Evolutionary conservation across 2,329 filamentous ascomycete genomes (phyloP).

Genomic region (Cladobotryum mycophilum): DNA sequence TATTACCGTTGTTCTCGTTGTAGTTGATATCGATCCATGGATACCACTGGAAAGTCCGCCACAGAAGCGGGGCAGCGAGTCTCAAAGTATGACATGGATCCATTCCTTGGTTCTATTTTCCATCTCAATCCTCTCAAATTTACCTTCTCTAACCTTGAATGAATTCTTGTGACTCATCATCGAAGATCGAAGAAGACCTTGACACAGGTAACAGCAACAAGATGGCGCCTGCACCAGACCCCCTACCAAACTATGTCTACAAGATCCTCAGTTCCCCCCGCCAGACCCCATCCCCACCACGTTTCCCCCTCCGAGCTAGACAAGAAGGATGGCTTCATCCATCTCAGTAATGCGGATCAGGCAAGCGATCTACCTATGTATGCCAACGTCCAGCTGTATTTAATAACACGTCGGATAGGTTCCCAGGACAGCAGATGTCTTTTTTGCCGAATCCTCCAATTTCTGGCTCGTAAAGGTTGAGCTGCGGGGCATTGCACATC

Average conservation of each 20-base stretch:
- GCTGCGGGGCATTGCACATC: constrained; percentile 41
- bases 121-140: no score
- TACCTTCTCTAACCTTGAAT: no score
- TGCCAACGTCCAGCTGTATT: background rate
- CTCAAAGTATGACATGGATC: no score
- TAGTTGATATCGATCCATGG: no score
- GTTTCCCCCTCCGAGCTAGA: constrained; percentile 55
- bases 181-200: no score
- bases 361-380: constrained; percentile 22
- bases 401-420: constrained; percentile 24
- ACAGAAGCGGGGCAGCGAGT: no score
- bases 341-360: constrained; percentile 50
- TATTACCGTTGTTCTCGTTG: no score
- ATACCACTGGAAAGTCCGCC: no score
- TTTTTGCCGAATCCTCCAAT: constrained; percentile 31
- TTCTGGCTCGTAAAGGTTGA: constrained; percentile 49
- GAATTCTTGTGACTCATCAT: no score
- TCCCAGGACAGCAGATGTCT: constrained; percentile 36
- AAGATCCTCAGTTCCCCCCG: constrained; percentile 51
- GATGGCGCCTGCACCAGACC: constrained; percentile 16
- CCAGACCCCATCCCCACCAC: constrained; percentile 45
- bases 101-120: no score
- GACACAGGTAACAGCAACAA: no score
- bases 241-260: constrained; percentile 45
- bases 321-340: constrained; percentile 52